A percentile compares a stretch with the other conserved stretches of the same genome.
These are phyloP conservation scores for Penicillium sp. DNA, from an alignment of 2,329 filamentous ascomycete genomes.

Conservation along the genomic window DNA sequence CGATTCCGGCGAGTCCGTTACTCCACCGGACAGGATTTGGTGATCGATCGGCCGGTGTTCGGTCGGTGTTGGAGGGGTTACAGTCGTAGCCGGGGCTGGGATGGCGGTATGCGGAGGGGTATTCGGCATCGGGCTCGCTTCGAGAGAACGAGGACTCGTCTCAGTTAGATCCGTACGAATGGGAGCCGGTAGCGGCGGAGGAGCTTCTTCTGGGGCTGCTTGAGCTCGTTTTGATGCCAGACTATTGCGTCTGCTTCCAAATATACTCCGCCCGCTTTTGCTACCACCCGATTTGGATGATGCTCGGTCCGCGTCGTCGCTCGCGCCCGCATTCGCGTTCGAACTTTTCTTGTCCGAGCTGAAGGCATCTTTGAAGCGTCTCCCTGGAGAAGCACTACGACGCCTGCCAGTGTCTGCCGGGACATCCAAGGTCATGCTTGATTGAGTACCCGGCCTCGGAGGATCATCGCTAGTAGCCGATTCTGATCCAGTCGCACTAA, in stretches of 20 bases:
- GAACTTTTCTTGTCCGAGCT: conserved; percentile 35
- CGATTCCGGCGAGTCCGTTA: conserved; percentile 43
- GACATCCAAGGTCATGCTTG: conserved; percentile 30
- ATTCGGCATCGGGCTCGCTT: conserved; percentile 27
- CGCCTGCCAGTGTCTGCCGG: conserved; percentile 45
- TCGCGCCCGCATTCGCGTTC: conserved; percentile 50
- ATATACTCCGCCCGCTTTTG: conserved; percentile 39
- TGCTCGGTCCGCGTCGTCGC: conserved; percentile 49
- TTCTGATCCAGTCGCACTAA: conserved; percentile 39
- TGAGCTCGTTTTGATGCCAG: conserved; percentile 33
- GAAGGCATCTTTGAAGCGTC: conserved; percentile 71
- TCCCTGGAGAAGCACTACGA: conserved; percentile 67
- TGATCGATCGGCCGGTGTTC: conserved; percentile 42
- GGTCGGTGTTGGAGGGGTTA: conserved; percentile 64
- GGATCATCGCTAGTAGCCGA: conserved; percentile 42
- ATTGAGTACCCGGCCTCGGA: conserved; percentile 27
- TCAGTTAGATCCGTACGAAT: conserved; percentile 33
- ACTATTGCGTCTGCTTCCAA: conserved; percentile 39
- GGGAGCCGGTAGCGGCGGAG: conserved; percentile 35
- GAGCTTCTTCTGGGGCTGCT: conserved; percentile 25
- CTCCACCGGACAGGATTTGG: conserved; percentile 28
- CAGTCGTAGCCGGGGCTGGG: conserved; percentile 53
- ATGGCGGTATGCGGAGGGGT: conserved; percentile 35
- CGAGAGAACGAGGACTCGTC: conserved; percentile 21
- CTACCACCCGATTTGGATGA: conserved; percentile 42